These are phyloP conservation scores for Albizia julibrissin DNA, from an alignment of 306 rosid genomes.

Conservation along the genomic window DNA sequence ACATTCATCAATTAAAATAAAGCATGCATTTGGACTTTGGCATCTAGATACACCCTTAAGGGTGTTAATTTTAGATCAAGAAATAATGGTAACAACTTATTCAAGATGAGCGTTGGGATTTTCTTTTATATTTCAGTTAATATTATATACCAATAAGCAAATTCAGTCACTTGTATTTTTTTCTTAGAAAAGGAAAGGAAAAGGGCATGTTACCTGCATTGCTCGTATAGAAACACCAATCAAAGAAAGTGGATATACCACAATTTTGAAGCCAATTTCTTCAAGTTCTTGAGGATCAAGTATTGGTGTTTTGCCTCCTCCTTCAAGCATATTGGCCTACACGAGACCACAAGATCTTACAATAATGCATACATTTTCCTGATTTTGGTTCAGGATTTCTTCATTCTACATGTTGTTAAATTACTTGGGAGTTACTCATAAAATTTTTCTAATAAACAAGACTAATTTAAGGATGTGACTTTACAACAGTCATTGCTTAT, in stretches of 20 bases:
- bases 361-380: conserved; percentile 13
- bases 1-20: too few relatives aligned
- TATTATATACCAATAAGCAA: background rate
- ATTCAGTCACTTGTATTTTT: background rate
- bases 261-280: conserved; percentile 78
- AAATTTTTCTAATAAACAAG: background rate
- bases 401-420: background rate
- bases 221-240: conserved; percentile 87
- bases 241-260: conserved; percentile 87
- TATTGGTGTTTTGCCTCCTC: conserved; percentile 94
- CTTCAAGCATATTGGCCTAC: conserved; percentile 98
- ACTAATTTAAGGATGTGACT: background rate
- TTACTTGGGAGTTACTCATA: background rate
- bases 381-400: background rate
- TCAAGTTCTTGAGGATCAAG: conserved; percentile 78
- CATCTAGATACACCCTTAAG: background rate
- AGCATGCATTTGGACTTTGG: too few relatives aligned
- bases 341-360: conserved; percentile 27
- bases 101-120: background rate
- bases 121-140: background rate
- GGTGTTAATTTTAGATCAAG: background rate
- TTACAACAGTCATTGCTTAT: background rate
- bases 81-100: background rate
- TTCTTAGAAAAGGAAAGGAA: background rate
- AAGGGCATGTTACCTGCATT: conserved; percentile 68